Base-by-base conservation (phyloP, 768 basidiomycete species). In the Lactifluus volemus region DNA sequence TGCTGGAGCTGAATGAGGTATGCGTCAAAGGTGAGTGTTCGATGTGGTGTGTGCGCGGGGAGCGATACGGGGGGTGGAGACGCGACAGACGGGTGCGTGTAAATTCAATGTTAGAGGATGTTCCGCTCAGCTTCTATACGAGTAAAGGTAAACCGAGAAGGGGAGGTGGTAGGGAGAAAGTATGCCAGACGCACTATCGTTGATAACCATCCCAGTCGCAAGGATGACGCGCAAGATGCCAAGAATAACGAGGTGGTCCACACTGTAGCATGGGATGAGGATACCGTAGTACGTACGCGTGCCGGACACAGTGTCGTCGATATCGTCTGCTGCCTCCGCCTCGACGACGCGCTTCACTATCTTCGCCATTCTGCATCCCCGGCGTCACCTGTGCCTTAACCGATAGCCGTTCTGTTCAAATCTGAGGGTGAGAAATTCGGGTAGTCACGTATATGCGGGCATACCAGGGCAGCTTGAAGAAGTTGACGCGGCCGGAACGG, bases 191-290 rank as follows among this genome's bases (percentile, higher is more conserved):
- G 67, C 67, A 94, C 94, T 72, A 67, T 97, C 93, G 30, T 78
- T 76, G 17, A 97, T 77, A 14, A 82, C 79, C 11, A 87, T 76
- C 49, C 91, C 91, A 64, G 82, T 75, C 0, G 87, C 84, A 12
- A 98, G 81, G 41, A 98, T 79, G 14, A 91, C 82, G 57, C 92
- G 88, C 14, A 94, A 77, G 5, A 97, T 72, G 8, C 93, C 95
- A 25, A 88, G 69, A 2, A 80, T 68, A 2, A 80, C 85, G 1
- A 92, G 75, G 63, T 94, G 80, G 69, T 92, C 84, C 14, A 75
- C 69, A 55, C 74, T 76, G 61, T 81, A 85, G 85, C 88, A 91
- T 0, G 86, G 83, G 48, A 93, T 76, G 65, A 92, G 78, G 56
- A 83, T 85, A 0, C 90, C 9, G 32, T 34, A 89, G 55, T 84